phyloP scores from a whole-genome alignment of 768 basidiomycete genomes.

The Agrocybe praecox region DNA sequence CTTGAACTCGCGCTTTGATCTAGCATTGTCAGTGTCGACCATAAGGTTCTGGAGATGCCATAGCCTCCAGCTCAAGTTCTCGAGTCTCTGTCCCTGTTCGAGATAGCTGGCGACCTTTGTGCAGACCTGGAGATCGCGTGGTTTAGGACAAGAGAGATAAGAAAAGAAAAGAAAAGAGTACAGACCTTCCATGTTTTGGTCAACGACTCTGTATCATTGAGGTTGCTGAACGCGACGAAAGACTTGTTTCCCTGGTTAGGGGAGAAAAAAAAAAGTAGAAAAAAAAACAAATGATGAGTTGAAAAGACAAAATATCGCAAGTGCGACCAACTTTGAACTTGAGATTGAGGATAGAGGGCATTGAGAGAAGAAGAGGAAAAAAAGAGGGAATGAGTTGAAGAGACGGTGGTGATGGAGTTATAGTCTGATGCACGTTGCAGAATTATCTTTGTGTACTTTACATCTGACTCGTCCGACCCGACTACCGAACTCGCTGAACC shows the following conservation, averaged over 20 bases:
- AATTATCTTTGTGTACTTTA: constrained; percentile 15
- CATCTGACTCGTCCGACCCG: constrained; percentile 25
- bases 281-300: constrained; percentile 13
- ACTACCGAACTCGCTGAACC: constrained; percentile 19
- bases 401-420: constrained; percentile 18
- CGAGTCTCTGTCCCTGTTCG: constrained; percentile 88
- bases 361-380: constrained; percentile 26
- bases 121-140: constrained; percentile 59
- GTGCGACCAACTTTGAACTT: constrained; percentile 69
- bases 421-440: constrained; percentile 24
- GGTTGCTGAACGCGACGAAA: constrained; percentile 90
- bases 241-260: constrained; percentile 85
- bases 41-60: constrained; percentile 93
- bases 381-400: constrained; percentile 18
- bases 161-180: constrained; percentile 13
- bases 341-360: constrained; percentile 85
- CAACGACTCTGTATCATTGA: constrained; percentile 81
- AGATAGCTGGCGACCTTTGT: constrained; percentile 90
- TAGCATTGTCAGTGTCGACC: constrained; percentile 89
- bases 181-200: constrained; percentile 90
- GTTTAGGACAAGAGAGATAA: constrained; percentile 1
- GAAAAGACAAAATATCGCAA: constrained; percentile 11
- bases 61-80: constrained; percentile 91
- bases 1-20: constrained; percentile 87
- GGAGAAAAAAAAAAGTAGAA: constrained; percentile 15